Conservation (phyloP, 1,139 yeast species). For the Zygosaccharomyces pseudobailii region DNA sequence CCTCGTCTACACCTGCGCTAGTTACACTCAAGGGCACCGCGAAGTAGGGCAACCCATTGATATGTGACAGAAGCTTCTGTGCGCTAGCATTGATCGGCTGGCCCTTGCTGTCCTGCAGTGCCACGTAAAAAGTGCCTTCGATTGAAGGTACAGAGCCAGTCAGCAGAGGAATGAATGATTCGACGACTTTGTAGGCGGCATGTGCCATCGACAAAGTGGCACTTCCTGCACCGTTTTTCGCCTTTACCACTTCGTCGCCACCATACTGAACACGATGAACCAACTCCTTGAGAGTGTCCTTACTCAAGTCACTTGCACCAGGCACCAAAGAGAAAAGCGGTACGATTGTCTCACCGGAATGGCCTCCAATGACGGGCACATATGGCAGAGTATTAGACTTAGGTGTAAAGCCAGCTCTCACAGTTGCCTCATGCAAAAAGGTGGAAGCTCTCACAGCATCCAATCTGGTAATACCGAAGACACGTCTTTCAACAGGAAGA, state of each 20-base stretch:
- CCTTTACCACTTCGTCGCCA: slow-evolving; percentile 95
- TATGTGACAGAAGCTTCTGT: slow-evolving; percentile 16
- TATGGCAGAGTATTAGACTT: slow-evolving; percentile 26
- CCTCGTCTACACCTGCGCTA: slow-evolving; percentile 49
- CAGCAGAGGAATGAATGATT: slow-evolving; percentile 54
- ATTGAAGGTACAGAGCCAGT: slow-evolving; percentile 17
- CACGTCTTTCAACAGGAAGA: slow-evolving; percentile 69
- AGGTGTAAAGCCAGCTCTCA: slow-evolving; percentile 42
- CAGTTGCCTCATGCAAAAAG: slow-evolving; percentile 57
- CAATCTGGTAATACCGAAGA: slow-evolving; percentile 90
- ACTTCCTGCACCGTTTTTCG: slow-evolving; percentile 92
- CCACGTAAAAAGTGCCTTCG: slow-evolving; percentile 24
- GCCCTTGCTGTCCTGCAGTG: slow-evolving; percentile 25
- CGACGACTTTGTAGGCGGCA: slow-evolving; percentile 81
- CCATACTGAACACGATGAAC: slow-evolving; percentile 70
- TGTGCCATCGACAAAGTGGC: slow-evolving; percentile 97
- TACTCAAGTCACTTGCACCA: slow-evolving; percentile 7
- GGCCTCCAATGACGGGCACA: slow-evolving; percentile 93
- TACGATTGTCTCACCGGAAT: slow-evolving; percentile 91
- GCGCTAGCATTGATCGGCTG: slow-evolving; percentile 37
- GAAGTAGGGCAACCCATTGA: slow-evolving; percentile 50
- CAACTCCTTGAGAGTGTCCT: slow-evolving; percentile 36
- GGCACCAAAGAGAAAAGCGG: slow-evolving; percentile 61
- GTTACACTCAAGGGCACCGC: slow-evolving; percentile 60
- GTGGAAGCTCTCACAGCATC: slow-evolving; percentile 89